Evolutionary conservation across 73 alveolate genomes (phyloP), one percentile per base, ranked within the genome.

Genomic region (Uronychia setigera): DNA sequence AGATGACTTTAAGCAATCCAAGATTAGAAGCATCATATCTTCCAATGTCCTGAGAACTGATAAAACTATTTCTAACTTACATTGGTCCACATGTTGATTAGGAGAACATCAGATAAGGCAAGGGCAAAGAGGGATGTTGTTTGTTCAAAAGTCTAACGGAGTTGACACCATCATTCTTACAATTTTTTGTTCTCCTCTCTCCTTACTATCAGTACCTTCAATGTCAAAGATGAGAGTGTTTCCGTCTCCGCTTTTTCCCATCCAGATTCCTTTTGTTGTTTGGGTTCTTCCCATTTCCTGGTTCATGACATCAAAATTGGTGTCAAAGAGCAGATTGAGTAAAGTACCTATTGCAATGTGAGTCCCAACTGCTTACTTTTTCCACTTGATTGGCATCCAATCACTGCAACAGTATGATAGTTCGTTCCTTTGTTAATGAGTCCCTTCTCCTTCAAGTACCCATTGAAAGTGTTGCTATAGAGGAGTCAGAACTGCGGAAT

Each of bases 251-350:
- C 79, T 88, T 33, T 85, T 33, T 9, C 87, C 92, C 67, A 82
- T 29, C 98, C 98, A 95, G 77, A 95, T 84, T 5, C 99, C 99
- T 86, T 95, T 92, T 26, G 99, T 95, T 29, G 99, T 95, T 85
- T 93, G 95, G 29, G 92, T 90, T 59, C 97, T 87, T n/a, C 98
- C 97, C 78, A 84, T 79, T 26, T 84, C 91, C 35, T 85, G 91
- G 67, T 94, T 88, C 92, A 95, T 85, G 77, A 87, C 90, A 60
- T 93, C 97, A 78, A 95, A 95, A 28, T 81, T 35, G 33, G 99
- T 91, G 13, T 76, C 86, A 82, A 95, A 95, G 46, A 95, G 82
- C 78, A 86, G 94, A 77, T 95, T 95, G 80, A 95, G 84, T 29
- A 95, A 82, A 26, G 98, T 95, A 67, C 92, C 92, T n/a, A n/a